These are phyloP conservation scores for Cardamine occulta DNA, from an alignment of 345 rosid genomes.

Conservation along the genomic window DNA sequence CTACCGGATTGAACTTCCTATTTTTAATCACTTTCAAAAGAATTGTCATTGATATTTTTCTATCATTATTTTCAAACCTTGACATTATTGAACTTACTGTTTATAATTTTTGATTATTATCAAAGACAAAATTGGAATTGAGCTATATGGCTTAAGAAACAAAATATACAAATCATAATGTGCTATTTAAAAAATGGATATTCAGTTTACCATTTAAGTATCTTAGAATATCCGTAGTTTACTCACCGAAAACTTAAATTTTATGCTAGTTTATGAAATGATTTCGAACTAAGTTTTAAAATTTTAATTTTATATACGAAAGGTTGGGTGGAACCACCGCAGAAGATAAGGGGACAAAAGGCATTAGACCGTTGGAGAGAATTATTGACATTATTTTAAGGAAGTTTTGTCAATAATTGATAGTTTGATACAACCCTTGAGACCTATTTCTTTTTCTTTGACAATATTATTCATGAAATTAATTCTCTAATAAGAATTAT, in stretches of 20 bases:
- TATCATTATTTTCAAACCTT: background rate
- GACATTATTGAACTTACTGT: background rate
- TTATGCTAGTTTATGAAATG: slow-evolving; percentile 12
- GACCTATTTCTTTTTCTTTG: background rate
- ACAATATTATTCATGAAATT: background rate
- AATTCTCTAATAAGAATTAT: background rate
- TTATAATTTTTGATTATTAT: background rate
- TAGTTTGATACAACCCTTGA: slow-evolving; percentile 3
- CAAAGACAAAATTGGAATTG: background rate
- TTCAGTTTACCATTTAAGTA: background rate
- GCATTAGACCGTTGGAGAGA: slow-evolving; percentile 36
- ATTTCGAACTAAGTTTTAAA: background rate
- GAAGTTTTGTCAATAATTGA: slow-evolving; percentile 31
- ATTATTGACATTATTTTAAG: slow-evolving; percentile 33
- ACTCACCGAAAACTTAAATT: background rate
- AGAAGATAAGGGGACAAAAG: slow-evolving; percentile 39
- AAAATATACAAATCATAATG: background rate
- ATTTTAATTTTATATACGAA: background rate
- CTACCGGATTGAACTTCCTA: background rate
- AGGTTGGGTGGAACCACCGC: slow-evolving; percentile 37
- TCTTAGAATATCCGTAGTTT: background rate
- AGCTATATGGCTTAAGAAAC: slow-evolving; percentile 1
- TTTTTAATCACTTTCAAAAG: background rate
- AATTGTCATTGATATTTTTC: background rate
- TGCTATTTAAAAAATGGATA: background rate